Conservation (phyloP, 2,329 filamentous ascomycete genomes). For the Zopfia rhizophila region DNA sequence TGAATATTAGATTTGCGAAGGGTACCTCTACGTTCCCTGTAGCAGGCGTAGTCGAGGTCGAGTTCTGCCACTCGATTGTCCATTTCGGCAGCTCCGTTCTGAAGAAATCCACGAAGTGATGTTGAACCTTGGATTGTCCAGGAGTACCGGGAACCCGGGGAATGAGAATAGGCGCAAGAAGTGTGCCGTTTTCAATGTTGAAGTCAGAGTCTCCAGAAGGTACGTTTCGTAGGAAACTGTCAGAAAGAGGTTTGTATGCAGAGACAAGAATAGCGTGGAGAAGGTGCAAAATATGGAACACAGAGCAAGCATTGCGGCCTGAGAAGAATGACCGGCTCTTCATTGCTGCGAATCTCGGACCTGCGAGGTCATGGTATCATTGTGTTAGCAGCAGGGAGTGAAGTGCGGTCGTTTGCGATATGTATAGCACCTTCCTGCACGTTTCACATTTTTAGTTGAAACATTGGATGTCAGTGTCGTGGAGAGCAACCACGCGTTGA, state of each 20-base stretch:
- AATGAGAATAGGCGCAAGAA: conserved; percentile 87
- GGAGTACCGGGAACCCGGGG: conserved; percentile 89
- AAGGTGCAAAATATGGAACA: conserved; percentile 21
- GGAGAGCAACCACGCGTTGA: conserved; percentile 22
- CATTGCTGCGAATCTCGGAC: no score
- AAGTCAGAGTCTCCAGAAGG: conserved; percentile 79
- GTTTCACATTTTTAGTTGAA: conserved; percentile 31
- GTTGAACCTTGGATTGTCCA: conserved; percentile 76
- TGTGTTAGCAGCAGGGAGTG: conserved; percentile 4
- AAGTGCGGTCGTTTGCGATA: not conserved
- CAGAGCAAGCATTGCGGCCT: no score
- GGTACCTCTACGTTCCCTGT: conserved; percentile 77
- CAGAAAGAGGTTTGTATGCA: conserved; percentile 73
- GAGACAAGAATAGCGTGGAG: conserved; percentile 29
- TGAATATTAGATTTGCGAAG: conserved; percentile 87
- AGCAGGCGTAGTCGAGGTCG: conserved; percentile 82
- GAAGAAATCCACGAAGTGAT: conserved; percentile 89
- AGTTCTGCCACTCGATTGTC: conserved; percentile 87
- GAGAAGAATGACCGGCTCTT: conserved; percentile 22
- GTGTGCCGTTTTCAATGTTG: conserved; percentile 76
- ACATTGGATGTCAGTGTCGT: conserved; percentile 20
- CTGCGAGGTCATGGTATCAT: conserved; percentile 13
- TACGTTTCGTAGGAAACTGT: conserved; percentile 76
- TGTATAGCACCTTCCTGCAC: conserved; percentile 7
- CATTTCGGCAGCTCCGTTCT: conserved; percentile 77